These are phyloP conservation scores for Diplodia mutila DNA, from an alignment of 2,329 filamentous ascomycete genomes.

Conservation along the genomic window DNA sequence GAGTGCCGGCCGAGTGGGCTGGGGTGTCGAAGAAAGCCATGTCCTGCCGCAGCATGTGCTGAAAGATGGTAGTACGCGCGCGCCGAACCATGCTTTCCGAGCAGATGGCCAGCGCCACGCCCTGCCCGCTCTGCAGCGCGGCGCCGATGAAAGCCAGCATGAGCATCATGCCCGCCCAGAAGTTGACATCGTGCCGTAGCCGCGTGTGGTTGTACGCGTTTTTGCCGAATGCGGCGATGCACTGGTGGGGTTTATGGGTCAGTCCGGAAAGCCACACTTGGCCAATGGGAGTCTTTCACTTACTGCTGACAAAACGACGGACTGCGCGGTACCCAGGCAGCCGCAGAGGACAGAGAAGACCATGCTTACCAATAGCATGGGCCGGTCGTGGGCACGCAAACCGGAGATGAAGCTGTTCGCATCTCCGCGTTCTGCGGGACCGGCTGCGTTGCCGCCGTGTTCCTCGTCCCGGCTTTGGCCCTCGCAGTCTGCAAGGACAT, in stretches of 20 bases:
- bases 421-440: too few relatives aligned
- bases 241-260: not conserved
- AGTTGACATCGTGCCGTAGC: slow-evolving; percentile 13
- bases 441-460: not conserved
- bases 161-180: slow-evolving; percentile 25
- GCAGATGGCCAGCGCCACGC: slow-evolving; percentile 76
- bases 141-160: slow-evolving; percentile 22
- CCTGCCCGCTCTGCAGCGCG: slow-evolving; percentile 9
- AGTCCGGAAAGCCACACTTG: too few relatives aligned
- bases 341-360: slow-evolving; percentile 76
- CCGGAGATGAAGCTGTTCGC: not conserved
- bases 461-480: too few relatives aligned
- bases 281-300: not conserved
- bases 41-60: slow-evolving; percentile 84
- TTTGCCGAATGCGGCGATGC: slow-evolving; percentile 17
- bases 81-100: slow-evolving; percentile 81
- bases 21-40: slow-evolving; percentile 86
- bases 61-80: slow-evolving; percentile 77
- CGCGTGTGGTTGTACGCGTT: slow-evolving; percentile 2
- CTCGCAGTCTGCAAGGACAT: too few relatives aligned
- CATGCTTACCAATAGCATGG: slow-evolving; percentile 60
- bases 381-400: not conserved
- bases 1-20: slow-evolving; percentile 81
- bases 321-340: slow-evolving; percentile 74
- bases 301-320: slow-evolving; percentile 52